phyloP scores from a whole-genome alignment of 495 filamentous ascomycete genomes.

The Penicillium taxi region DNA sequence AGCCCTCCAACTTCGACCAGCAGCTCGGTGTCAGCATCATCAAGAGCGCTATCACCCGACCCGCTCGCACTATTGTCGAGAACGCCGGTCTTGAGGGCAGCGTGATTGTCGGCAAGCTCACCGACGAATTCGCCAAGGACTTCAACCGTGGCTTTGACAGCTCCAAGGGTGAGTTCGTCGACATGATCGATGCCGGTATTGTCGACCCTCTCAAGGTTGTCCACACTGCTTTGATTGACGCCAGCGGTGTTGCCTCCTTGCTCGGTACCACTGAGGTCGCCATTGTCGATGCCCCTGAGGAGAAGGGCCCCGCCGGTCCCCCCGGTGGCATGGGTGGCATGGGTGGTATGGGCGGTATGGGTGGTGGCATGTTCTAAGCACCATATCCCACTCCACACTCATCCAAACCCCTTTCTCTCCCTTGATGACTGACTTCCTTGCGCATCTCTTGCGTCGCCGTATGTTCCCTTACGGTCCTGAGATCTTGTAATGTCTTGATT shows the following conservation, averaged over 20 bases:
- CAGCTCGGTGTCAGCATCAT: constrained; percentile 96
- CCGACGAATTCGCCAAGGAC: constrained; percentile 81
- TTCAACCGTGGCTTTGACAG: constrained; percentile 99
- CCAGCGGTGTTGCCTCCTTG: constrained; percentile 90
- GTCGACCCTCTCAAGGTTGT: constrained; percentile 99
- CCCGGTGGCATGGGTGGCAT: constrained; percentile 60
- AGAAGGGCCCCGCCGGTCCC: constrained; percentile 62
- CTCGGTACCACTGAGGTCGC: constrained; percentile 97
- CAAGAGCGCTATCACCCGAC: constrained; percentile 93
- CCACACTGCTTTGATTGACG: constrained; percentile 87
- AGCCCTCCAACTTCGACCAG: constrained; percentile 94
- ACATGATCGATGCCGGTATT: constrained; percentile 96
- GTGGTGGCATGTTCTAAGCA: constrained; percentile 43
- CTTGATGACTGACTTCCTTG: constrained; percentile 14
- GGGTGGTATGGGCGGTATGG: constrained; percentile 64
- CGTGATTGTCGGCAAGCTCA: constrained; percentile 95
- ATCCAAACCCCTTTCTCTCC: background rate
- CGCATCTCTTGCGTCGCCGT: constrained; percentile 41
- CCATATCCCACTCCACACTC: too few species aligned
- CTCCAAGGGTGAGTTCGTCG: constrained; percentile 91
- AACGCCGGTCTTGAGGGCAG: constrained; percentile 95
- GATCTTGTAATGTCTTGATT: constrained; percentile 26
- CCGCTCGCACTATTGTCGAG: constrained; percentile 91
- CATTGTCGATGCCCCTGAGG: constrained; percentile 90
- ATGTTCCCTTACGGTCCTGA: constrained; percentile 22